These are phyloP conservation scores for Echites panduratus DNA, from an alignment of 257 asterid species.

Conservation along the genomic window DNA sequence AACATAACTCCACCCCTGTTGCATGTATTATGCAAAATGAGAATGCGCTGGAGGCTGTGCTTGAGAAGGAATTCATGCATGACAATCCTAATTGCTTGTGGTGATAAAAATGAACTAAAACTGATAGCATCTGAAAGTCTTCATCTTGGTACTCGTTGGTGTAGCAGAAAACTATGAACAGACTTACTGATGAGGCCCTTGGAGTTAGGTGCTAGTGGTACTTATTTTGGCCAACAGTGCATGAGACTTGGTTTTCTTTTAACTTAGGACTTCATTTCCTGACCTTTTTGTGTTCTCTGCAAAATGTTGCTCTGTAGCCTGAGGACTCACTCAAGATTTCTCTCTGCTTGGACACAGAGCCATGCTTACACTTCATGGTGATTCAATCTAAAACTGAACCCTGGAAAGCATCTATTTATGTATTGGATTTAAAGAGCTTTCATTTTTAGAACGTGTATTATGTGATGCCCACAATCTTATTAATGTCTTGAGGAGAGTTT, in stretches of 20 bases:
- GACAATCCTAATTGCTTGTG: not conserved
- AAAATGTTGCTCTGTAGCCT: too few species aligned
- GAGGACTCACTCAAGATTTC: too few species aligned
- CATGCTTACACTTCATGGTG: not conserved
- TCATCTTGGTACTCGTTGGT: not conserved
- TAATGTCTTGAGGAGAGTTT: not conserved
- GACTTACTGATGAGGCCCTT: too few species aligned
- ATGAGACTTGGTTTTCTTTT: too few species aligned
- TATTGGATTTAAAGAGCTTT: not conserved
- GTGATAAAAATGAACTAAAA: not conserved
- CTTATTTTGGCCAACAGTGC: too few species aligned
- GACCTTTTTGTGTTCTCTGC: too few species aligned
- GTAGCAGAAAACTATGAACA: not conserved
- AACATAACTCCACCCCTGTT: slow-evolving; percentile 91
- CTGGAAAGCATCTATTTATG: not conserved
- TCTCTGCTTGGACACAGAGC: not conserved
- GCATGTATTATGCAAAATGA: slow-evolving; percentile 2
- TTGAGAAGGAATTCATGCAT: not conserved
- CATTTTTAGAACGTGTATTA: not conserved
- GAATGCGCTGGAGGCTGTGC: not conserved
- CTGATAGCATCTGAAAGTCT: not conserved
- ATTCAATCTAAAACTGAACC: not conserved
- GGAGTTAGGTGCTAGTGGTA: too few species aligned
- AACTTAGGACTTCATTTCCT: too few species aligned
- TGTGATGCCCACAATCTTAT: not conserved